Base-by-base conservation (phyloP, 2,329 filamentous ascomycete species). In the Trichoderma citrinoviride region DNA sequence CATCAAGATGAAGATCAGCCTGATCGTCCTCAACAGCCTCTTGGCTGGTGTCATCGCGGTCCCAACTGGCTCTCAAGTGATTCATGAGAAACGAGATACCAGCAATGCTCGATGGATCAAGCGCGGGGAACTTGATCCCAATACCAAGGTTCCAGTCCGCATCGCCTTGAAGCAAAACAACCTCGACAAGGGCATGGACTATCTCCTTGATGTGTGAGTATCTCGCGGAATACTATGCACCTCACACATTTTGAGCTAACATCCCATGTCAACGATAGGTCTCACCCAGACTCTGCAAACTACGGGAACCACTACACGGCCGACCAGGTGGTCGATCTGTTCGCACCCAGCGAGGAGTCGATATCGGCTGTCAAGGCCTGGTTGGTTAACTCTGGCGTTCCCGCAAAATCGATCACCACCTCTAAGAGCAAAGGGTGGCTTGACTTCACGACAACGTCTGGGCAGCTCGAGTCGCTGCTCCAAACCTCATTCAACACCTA, bases 361-460 rank as follows among this genome's bases (percentile, higher is more conserved):
- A 79, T 87, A 3, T 75, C 80, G 17, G 74, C 79, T 1, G 82
- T 87, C 33, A 79, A 79, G 69, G 69, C 76, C 8, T 88, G 85
- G 85, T 78, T 88, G n/a, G 72, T 77, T 21, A 71, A 74, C 5
- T 79, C 81, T 23, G 86, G 85, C 7, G 83, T 88, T 49, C 70
- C 77, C 19, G 71, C 73, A 2, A 75, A 76, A 3, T 78, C 83
- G 5, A 77, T 87, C 49, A 75, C 74, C 46, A 79, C 84, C 49
- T 83, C 84, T 0, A 77, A 78, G 47, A 81, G 81, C 29, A 79
- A 81, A 61, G 81, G 80, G 56, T 87, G 84, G 83, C 70, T 87
- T 21, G 75, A 78, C 12, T 85, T 87, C 70, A 79, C 85, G 63
- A 83, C 83, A 8, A 82, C 82, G 6, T 81, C 82, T 3, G 75